Conservation (phyloP, 2,329 filamentous ascomycete species). For the Metarhizium robertsii region DNA sequence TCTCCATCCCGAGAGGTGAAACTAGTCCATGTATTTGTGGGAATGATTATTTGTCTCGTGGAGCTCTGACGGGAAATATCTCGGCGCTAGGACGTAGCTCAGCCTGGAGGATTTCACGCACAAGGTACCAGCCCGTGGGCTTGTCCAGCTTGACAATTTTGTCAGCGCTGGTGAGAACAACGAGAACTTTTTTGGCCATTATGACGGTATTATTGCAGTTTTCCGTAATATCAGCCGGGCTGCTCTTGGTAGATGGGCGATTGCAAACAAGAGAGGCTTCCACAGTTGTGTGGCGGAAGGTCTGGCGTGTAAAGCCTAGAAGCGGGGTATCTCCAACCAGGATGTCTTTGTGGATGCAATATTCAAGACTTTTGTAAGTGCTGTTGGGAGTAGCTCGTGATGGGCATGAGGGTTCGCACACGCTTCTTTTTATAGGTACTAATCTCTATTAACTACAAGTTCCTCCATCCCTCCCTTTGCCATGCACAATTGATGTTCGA, state of each 20-base stretch:
- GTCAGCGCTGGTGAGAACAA: slow-evolving; percentile 58
- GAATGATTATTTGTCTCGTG: background rate
- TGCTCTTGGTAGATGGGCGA: background rate
- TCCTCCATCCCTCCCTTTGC: too few relatives aligned
- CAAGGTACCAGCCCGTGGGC: slow-evolving; percentile 64
- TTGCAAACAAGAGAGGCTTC: too few relatives aligned
- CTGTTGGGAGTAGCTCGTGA: too few relatives aligned
- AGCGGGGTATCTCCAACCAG: too few relatives aligned
- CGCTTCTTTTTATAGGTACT: too few relatives aligned
- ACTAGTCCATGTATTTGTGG: background rate
- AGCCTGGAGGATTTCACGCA: slow-evolving; percentile 20
- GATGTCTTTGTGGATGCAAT: too few relatives aligned
- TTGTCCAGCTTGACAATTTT: slow-evolving; percentile 36
- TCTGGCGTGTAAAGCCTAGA: too few relatives aligned
- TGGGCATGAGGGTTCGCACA: too few relatives aligned
- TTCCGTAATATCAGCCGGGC: background rate
- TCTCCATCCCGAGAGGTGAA: background rate
- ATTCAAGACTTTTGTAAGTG: too few relatives aligned
- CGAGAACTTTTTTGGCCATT: slow-evolving; percentile 54
- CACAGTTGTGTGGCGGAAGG: too few relatives aligned
- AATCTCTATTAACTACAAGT: too few relatives aligned
- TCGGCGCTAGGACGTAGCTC: background rate
- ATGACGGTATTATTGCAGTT: background rate
- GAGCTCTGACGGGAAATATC: background rate
- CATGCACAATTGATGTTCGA: too few relatives aligned